Evolutionary conservation across 768 basidiomycete genomes (phyloP).

Genomic region (Clavaria fumosa): DNA sequence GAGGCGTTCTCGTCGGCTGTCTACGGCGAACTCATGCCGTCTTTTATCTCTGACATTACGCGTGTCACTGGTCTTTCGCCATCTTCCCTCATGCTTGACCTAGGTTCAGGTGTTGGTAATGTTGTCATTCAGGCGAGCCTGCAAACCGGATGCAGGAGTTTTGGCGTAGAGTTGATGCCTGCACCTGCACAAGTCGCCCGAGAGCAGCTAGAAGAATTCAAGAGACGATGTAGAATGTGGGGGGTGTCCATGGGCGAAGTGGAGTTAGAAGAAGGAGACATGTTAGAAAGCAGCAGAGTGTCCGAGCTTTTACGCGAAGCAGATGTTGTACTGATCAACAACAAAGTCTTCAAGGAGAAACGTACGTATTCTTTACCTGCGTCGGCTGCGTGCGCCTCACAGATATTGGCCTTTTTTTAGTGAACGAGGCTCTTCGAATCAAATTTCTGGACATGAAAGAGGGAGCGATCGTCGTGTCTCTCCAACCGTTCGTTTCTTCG

Average conservation of each 20-base stretch:
- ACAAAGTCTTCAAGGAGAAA: slow-evolving; percentile 66
- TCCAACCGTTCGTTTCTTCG: slow-evolving; percentile 72
- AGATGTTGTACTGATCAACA: slow-evolving; percentile 85
- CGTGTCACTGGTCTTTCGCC: slow-evolving; percentile 37
- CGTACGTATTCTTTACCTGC: slow-evolving; percentile 29
- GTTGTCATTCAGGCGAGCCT: slow-evolving; percentile 70
- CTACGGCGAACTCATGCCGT: slow-evolving; percentile 82
- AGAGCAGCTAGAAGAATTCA: slow-evolving; percentile 59
- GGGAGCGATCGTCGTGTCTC: slow-evolving; percentile 76
- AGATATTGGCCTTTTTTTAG: slow-evolving; percentile 24
- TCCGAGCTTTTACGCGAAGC: slow-evolving; percentile 60
- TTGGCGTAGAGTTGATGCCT: slow-evolving; percentile 65
- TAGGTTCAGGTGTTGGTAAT: slow-evolving; percentile 80
- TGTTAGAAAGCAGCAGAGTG: slow-evolving; percentile 54
- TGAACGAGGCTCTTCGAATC: slow-evolving; percentile 76
- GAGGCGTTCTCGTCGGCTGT: slow-evolving; percentile 72
- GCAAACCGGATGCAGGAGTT: slow-evolving; percentile 63
- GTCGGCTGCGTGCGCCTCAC: slow-evolving; percentile 4
- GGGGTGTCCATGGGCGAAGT: slow-evolving; percentile 63
- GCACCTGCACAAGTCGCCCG: slow-evolving; percentile 70
- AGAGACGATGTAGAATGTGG: slow-evolving; percentile 80
- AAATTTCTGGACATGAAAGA: slow-evolving; percentile 93
- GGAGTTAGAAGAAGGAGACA: slow-evolving; percentile 74
- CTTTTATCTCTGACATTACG: slow-evolving; percentile 61
- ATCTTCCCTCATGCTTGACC: slow-evolving; percentile 60